Conservation (phyloP, 345 rosid genomes). For the Adansonia digitata region DNA sequence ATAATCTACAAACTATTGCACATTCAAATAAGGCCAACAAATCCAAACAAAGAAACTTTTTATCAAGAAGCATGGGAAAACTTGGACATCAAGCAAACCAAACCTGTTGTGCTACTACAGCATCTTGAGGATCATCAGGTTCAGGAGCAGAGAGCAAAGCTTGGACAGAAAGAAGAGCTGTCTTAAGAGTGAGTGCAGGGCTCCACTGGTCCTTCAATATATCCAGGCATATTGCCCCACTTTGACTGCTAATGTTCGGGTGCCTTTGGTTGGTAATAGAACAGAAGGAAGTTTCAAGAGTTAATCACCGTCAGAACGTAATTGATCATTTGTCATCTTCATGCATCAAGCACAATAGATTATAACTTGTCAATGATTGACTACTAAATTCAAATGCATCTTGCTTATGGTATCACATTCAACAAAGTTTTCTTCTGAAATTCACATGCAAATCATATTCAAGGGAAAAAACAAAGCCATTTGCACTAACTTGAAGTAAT, state of each 20-base stretch:
- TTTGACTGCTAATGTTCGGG: constrained; percentile 98
- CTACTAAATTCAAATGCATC: not conserved
- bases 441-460: not conserved
- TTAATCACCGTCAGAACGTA: not conserved
- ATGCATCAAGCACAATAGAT: not conserved
- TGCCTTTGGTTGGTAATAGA: constrained; percentile 50
- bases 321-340: not conserved
- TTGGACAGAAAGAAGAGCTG: constrained; percentile 94
- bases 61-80: not conserved
- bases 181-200: constrained; percentile 96
- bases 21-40: not conserved
- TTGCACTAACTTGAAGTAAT: not conserved
- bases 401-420: not conserved
- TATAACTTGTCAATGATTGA: not conserved
- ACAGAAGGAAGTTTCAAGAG: not conserved
- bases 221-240: constrained; percentile 98
- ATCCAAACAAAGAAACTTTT: not conserved
- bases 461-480: not conserved
- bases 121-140: constrained; percentile 99
- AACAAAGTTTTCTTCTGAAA: not conserved
- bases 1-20: not conserved
- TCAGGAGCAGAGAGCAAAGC: constrained; percentile 92
- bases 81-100: not conserved
- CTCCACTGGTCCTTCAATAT: constrained; percentile 99
- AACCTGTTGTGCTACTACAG: constrained; percentile 99